Base-by-base conservation (phyloP, 2,329 filamentous ascomycete species). In the Periconia macrospinosa region DNA sequence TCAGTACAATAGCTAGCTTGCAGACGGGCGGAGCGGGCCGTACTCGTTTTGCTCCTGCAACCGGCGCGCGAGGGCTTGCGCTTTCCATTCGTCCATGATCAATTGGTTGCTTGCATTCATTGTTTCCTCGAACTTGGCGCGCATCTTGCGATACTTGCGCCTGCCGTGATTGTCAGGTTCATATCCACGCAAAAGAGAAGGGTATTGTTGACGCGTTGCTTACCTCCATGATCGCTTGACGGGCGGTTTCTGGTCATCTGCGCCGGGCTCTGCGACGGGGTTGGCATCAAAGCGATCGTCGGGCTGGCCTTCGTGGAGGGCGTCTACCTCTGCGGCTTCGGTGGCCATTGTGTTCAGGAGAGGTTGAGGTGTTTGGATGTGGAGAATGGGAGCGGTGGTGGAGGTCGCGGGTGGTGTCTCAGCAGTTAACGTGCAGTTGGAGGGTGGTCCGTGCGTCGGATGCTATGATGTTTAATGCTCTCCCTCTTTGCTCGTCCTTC, bases 81-180 rank as follows among this genome's bases (percentile, higher is more conserved):
- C 90, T 74, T 88, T 87, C 72, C 90, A 89, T 74, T 94, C 92
- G 50, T 90, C 82, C 65, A 86, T 86, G 75, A 94, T 94, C 55
- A 94, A 81, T 50, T 87, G 83, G 75, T 96, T 94, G 72, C 91
- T 90, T 60, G 91, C 86, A 53, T 87, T 84, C 84, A 92, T 90
- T 67, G 85, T 86, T 47, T 86, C 81, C 63, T 94, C 89, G 69
- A 94, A 95, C 27, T 82, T 80, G 71, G 88, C 82, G 76, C 89
- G 87, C 86, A 94, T 90, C 82, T 95, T 95, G 66, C 89, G 88
- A 75, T 95, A 99, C 80, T 99, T 99, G 78, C 96, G 96, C 83
- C 74, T 75, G 60, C 30, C 13, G 41, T 19, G 18, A 14, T 30
- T n/a, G 53, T 67, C 49, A 66, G 61, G 53, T 45, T 41, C 17